A percentile compares a stretch with the other conserved stretches of the same genome.
Evolutionary conservation across 2,329 filamentous ascomycete species (phyloP).

Genomic region (Pyrenophora graminea): DNA sequence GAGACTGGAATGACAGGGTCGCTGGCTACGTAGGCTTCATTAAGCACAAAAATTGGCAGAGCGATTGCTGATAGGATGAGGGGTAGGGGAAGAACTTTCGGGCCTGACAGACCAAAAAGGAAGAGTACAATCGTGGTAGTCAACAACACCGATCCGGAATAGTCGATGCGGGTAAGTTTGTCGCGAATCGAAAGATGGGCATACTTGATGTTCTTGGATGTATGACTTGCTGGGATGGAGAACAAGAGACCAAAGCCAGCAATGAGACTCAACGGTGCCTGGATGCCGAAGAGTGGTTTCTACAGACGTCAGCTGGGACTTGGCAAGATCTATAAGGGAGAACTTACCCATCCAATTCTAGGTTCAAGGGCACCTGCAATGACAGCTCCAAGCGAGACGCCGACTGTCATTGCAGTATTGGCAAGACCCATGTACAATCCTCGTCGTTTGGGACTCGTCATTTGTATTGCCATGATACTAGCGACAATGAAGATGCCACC

Average conservation of each 20-base stretch:
- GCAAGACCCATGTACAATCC: conserved; percentile 75
- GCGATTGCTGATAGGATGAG: conserved; percentile 63
- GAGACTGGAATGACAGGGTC: conserved; percentile 77
- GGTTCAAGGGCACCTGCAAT: conserved; percentile 69
- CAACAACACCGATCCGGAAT: conserved; percentile 66
- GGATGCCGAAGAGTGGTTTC: conserved; percentile 74
- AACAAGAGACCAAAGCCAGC: conserved; percentile 67
- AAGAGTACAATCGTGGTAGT: conserved; percentile 67
- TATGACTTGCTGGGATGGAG: conserved; percentile 61
- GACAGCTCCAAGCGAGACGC: conserved; percentile 72
- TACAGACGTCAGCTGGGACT: conserved; percentile 37
- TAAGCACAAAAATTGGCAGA: conserved; percentile 58
- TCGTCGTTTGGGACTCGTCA: conserved; percentile 67
- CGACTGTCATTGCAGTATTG: conserved; percentile 73
- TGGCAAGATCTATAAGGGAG: background rate
- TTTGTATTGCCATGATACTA: conserved; percentile 76
- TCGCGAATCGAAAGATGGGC: conserved; percentile 48
- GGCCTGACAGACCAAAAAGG: conserved; percentile 70
- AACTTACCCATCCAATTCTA: conserved; percentile 69
- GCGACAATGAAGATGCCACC: conserved; percentile 74
- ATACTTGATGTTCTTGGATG: conserved; percentile 44
- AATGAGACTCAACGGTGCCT: conserved; percentile 66
- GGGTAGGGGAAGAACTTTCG: conserved; percentile 62
- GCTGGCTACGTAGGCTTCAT: conserved; percentile 65
- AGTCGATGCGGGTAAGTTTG: conserved; percentile 72